A percentile compares a stretch with the other conserved stretches of the same genome.
These are phyloP conservation scores for Pholiota conissans DNA, from an alignment of 768 basidiomycete species.

Conservation along the genomic window DNA sequence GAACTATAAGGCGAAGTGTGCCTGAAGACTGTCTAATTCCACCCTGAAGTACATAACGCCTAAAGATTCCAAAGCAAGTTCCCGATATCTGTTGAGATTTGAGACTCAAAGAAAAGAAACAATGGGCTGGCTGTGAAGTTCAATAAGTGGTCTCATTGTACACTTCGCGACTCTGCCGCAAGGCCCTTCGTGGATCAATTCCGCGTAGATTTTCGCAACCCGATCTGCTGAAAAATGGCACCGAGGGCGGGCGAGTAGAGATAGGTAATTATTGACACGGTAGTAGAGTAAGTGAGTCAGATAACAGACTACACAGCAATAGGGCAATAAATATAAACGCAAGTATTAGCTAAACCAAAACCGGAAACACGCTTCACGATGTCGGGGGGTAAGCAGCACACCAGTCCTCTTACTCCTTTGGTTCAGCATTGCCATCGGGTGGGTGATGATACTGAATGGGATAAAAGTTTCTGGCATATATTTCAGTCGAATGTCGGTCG, in stretches of 20 bases:
- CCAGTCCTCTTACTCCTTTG: neutral
- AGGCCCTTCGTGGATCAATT: too few relatives aligned
- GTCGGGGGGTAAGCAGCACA: neutral
- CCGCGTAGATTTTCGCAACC: too few relatives aligned
- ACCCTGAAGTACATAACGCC: too few relatives aligned
- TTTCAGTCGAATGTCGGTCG: neutral
- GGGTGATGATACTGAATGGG: neutral
- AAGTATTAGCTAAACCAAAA: neutral
- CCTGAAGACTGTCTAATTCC: neutral
- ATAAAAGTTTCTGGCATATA: neutral
- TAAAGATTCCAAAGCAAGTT: too few relatives aligned
- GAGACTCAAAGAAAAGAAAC: too few relatives aligned
- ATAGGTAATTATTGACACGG: neutral
- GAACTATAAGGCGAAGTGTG: neutral
- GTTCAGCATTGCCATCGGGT: neutral
- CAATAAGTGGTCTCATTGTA: too few relatives aligned
- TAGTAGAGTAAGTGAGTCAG: neutral
- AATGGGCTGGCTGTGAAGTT: too few relatives aligned
- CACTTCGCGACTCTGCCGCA: too few relatives aligned
- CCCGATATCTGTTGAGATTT: too few relatives aligned
- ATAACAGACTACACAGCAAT: neutral
- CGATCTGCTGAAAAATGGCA: neutral
- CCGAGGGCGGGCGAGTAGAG: neutral
- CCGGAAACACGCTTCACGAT: neutral
- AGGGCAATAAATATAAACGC: neutral